Percentiles rank a stretch among this genome's conserved stretches.
These are phyloP conservation scores for Ehretia macrophylla DNA, from an alignment of 257 asterid species.

Conservation along the genomic window DNA sequence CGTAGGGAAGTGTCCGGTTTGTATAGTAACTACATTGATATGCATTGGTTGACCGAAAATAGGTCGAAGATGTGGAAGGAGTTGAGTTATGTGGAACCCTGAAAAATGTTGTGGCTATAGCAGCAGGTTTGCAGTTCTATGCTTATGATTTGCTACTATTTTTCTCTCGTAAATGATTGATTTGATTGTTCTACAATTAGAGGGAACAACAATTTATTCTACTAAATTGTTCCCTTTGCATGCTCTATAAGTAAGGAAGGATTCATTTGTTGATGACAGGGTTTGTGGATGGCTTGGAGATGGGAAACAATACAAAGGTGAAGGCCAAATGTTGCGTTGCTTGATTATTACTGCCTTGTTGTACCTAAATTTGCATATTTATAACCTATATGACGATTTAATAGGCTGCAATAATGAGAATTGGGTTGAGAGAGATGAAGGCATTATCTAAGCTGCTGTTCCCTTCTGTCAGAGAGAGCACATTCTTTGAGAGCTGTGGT, in stretches of 20 bases:
- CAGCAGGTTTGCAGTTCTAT: constrained; percentile 52
- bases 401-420: constrained; percentile 95
- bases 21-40: not conserved
- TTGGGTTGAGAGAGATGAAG: constrained; percentile 90
- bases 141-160: constrained; percentile 2
- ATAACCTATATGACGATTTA: constrained; percentile 5
- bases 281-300: constrained; percentile 85
- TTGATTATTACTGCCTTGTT: not conserved
- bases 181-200: not conserved
- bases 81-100: constrained; percentile 91
- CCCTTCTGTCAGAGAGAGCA: constrained; percentile 80
- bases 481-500: constrained; percentile 96
- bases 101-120: constrained; percentile 81
- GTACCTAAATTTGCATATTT: not conserved
- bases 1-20: too few species aligned
- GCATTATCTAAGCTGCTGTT: constrained; percentile 80
- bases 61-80: constrained; percentile 97
- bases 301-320: constrained; percentile 96
- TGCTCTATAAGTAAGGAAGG: not conserved
- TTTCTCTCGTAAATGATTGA: constrained; percentile 8
- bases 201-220: not conserved
- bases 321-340: not conserved
- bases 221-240: not conserved
- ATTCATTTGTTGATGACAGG: constrained; percentile 38
- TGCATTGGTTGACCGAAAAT: constrained; percentile 15